Evolutionary conservation across 202 grass and related monocot genomes (phyloP).

Genomic region (Setaria viridis): DNA sequence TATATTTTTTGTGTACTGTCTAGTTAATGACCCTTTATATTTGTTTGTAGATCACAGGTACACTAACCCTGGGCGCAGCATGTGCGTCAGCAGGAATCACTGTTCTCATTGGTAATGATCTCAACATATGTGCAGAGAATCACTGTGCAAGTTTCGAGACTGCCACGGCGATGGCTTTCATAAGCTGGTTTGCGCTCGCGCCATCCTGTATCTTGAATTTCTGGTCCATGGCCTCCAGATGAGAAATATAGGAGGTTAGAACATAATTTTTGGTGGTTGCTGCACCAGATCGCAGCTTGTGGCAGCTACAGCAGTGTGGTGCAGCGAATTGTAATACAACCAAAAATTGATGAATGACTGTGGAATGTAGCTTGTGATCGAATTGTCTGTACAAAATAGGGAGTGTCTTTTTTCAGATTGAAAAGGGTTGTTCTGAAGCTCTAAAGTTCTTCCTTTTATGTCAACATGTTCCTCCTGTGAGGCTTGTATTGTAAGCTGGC

Average conservation of each 20-base stretch:
- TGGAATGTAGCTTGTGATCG: conserved; percentile 27
- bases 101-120: conserved; percentile 90
- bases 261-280: conserved; percentile 25
- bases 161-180: conserved; percentile 90
- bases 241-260: conserved; percentile 28
- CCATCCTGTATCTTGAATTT: conserved; percentile 94
- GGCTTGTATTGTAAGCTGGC: conserved; percentile 24
- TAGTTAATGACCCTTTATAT: conserved; percentile 19
- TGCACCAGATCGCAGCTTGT: conserved; percentile 26
- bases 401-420: conserved; percentile 14
- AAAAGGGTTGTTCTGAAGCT: conserved; percentile 34
- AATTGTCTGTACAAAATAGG: conserved; percentile 61
- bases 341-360: conserved; percentile 39
- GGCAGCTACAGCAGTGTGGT: neutral
- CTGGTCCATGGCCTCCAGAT: conserved; percentile 75
- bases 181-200: conserved; percentile 91
- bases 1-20: neutral
- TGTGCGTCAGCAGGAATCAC: conserved; percentile 96
- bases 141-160: conserved; percentile 90
- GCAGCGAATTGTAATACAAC: conserved; percentile 42
- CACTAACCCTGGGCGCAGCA: conserved; percentile 84
- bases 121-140: conserved; percentile 72
- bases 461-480: conserved; percentile 4
- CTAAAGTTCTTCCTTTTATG: neutral
- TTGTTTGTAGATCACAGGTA: conserved; percentile 79